Base-by-base conservation (phyloP, 2,329 filamentous ascomycete species). In the Colletotrichum neosansevieriae region DNA sequence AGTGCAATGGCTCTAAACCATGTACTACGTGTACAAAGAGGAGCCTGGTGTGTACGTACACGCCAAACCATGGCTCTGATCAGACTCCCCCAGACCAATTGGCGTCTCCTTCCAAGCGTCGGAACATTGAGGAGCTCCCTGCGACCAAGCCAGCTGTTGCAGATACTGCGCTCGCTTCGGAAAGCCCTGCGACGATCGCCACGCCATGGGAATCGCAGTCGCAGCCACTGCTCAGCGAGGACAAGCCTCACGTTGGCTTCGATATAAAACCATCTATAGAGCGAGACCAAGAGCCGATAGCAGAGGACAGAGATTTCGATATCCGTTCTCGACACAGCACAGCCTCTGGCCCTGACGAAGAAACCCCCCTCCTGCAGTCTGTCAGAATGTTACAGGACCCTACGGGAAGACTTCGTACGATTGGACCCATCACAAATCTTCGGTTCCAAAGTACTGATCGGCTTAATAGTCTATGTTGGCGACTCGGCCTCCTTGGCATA, bases 401-500 rank as follows among this genome's bases (percentile, higher is more conserved):
- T 11, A 87, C 83, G 0, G 87, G 87, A 10, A 81, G 86, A 72
- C 77, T 89, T 38, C 79, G 86, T 88, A 79, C 76, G 86, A 3
- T 45, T 29, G 19, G 42, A 36, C 34, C 11, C 19, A 10, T 24
- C 9, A n/a, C 4, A 6, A 11, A 4, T 13, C 34, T n/a, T 32
- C 7, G 17, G 56, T 4, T 24, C n/a, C 13, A 38, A 24, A n/a
- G 47, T 24, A 21, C 61, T 68, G 36, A 65, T 34, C 12, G 34
- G 15, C 54, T 2, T 7, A 10, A 1, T 36, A 87, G 86, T 88
- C 24, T 90, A 89, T 70, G 81, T 90, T 69, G 88, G 89, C n/a
- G 86, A 90, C 71, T 88, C 89, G 2, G 87, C 88, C 1, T 87
- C 86, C 0, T 78, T 90, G 6, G 88, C 88, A 0, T 90, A 87